phyloP scores from a whole-genome alignment of 441 rosid genomes.

The Arabidopsis hybrid region DNA sequence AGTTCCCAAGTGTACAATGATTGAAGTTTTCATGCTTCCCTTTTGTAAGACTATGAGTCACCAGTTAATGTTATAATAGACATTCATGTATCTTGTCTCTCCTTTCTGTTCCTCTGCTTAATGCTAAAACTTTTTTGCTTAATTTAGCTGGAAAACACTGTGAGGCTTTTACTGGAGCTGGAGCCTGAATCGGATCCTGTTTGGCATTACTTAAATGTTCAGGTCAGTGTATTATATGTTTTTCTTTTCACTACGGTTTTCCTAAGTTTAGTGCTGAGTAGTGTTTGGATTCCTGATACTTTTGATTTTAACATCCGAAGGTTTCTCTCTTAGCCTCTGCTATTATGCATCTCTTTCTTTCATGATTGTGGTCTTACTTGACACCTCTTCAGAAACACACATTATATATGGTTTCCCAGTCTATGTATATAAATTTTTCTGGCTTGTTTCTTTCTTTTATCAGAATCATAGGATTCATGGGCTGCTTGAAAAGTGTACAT shows the following conservation, averaged over 20 bases:
- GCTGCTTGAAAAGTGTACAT: conserved; percentile 92
- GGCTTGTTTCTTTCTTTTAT: conserved; percentile 36
- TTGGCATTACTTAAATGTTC: conserved; percentile 94
- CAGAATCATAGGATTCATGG: conserved; percentile 93
- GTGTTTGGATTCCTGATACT: conserved; percentile 23
- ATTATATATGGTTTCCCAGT: conserved; percentile 9
- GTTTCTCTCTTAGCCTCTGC: conserved; percentile 18
- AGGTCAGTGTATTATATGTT: conserved; percentile 61
- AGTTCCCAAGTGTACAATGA: neutral
- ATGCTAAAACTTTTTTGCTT: conserved; percentile 29
- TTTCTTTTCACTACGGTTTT: conserved; percentile 18
- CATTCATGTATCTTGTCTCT: neutral
- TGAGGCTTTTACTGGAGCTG: conserved; percentile 91
- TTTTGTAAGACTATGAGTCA: conserved; percentile 4
- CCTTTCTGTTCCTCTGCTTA: conserved; percentile 5
- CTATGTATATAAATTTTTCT: neutral
- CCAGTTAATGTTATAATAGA: conserved; percentile 8
- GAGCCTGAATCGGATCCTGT: conserved; percentile 97
- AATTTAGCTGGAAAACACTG: conserved; percentile 94
- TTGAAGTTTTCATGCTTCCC: conserved; percentile 24
- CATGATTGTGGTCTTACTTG: conserved; percentile 8
- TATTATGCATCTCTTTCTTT: conserved; percentile 10
- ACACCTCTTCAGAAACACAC: conserved; percentile 15
- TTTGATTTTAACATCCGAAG: conserved; percentile 27
- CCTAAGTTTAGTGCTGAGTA: conserved; percentile 17